These are phyloP conservation scores for Cicer cuneatum DNA, from an alignment of 306 rosid genomes.

Conservation along the genomic window DNA sequence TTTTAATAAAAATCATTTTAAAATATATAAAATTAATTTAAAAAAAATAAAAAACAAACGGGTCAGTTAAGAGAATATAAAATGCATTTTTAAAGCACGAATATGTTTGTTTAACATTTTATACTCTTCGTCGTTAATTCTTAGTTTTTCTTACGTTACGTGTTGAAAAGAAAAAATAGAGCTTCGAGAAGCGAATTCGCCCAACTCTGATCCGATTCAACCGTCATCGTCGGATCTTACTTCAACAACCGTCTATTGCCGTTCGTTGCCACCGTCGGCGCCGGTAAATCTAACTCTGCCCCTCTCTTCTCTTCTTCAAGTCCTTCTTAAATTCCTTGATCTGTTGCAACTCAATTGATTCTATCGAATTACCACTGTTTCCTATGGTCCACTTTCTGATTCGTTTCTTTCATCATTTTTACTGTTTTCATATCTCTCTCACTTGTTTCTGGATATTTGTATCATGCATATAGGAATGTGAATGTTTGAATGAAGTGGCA, in stretches of 20 bases:
- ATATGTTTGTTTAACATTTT: background rate
- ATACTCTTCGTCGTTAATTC: background rate
- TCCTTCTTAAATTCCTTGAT: slow-evolving; percentile 37
- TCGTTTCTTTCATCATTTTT: background rate
- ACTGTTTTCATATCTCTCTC: background rate
- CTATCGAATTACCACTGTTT: slow-evolving; percentile 23
- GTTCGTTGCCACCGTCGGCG: background rate
- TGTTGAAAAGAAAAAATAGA: background rate
- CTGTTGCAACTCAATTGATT: slow-evolving; percentile 41
- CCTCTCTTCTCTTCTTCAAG: background rate
- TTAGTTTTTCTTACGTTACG: slow-evolving; percentile 5
- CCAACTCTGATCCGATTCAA: slow-evolving; percentile 43
- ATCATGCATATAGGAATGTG: slow-evolving; percentile 33
- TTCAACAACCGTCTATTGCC: slow-evolving; percentile 39
- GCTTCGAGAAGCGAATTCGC: slow-evolving; percentile 29
- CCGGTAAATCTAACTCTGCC: slow-evolving; percentile 43
- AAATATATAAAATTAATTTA: too few relatives aligned
- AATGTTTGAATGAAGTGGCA: slow-evolving; percentile 37
- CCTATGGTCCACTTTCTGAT: slow-evolving; percentile 15
- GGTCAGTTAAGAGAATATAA: background rate
- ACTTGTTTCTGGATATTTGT: background rate
- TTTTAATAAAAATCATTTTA: too few relatives aligned
- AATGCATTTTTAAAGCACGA: slow-evolving; percentile 12
- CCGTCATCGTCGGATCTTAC: slow-evolving; percentile 40
- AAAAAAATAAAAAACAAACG: too few relatives aligned